A percentile compares a stretch with the other conserved stretches of the same genome.
Evolutionary conservation across 2,329 filamentous ascomycete species (phyloP).

Genomic region (Cordyceps militaris): DNA sequence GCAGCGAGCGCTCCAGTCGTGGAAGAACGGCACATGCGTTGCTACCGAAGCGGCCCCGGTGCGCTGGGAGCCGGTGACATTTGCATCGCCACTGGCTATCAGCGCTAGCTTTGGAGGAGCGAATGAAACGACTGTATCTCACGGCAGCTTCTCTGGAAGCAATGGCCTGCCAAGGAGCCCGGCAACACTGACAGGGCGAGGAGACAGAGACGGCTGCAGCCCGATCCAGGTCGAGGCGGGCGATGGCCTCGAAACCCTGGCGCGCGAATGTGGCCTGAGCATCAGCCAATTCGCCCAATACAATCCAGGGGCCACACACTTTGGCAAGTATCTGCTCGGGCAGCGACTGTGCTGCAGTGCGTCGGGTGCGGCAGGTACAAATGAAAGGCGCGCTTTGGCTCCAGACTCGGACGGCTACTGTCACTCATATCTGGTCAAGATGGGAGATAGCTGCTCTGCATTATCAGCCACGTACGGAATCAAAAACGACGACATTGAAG

Average conservation of each 20-base stretch:
- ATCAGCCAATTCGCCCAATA: conserved; percentile 26
- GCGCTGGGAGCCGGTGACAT: conserved; percentile 13
- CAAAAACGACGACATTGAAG: conserved; percentile 25
- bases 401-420: conserved; percentile 27
- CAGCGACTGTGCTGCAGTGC: conserved; percentile 32
- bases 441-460: conserved; percentile 27
- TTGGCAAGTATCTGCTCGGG: conserved; percentile 19
- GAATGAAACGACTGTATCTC: conserved; percentile 6
- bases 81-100: conserved; percentile 20
- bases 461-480: conserved; percentile 27
- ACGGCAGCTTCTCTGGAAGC: conserved; percentile 1
- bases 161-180: neutral
- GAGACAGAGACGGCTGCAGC: conserved; percentile 14
- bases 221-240: conserved; percentile 23
- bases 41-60: neutral
- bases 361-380: conserved; percentile 17
- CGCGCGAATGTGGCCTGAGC: conserved; percentile 29
- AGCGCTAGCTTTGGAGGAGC: conserved; percentile 12
- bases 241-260: conserved; percentile 29
- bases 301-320: conserved; percentile 24
- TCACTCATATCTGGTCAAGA: conserved; percentile 26
- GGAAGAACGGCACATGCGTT: conserved; percentile 24
- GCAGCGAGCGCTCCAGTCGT: conserved; percentile 24
- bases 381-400: neutral
- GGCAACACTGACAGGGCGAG: neutral